Evolutionary conservation across 192 early-diverging fungal species (phyloP), one percentile per base, ranked within the genome.

Genomic region (Physocladia obscura): DNA sequence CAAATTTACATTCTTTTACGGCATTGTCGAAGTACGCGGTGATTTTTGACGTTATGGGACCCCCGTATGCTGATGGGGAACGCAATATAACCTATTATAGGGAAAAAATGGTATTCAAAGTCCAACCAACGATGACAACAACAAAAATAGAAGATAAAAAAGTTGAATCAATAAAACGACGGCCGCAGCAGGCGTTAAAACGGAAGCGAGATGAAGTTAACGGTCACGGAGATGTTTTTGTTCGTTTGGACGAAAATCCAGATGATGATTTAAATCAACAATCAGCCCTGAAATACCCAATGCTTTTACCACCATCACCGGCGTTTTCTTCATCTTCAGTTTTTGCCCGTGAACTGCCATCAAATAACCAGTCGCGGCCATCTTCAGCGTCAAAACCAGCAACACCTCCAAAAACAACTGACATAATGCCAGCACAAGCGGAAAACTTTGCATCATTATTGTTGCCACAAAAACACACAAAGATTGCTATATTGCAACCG

Each of bases 41-140:
- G 22, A 60, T 81, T 26, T 48, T 81, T 0, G 79, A 81, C 49
- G 76, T 81, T 22, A 80, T 81, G 57, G 79, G 79, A 6, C 65
- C 65, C 1, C 65, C 65, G 15, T 68, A 68, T 24, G 26, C 34
- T 13, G 5, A 19, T 38, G 65, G 65, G 6, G 50, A 57, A 36
- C 27, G 65, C n/a, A 52, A 68, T 21, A 57, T 68, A 19, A 68
- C 65, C 4, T 68, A 68, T 34, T 68, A 44, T n/a, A 44, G 11
- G 8, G 40, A 44, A 44, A 44, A 13, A 8, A n/a, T n/a, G n/a
- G 8, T n/a, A 44, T 13, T 44, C n/a, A 8, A n/a, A n/a, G 40
- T 44, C 8, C 8, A 8, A 44, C 40, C 40, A 44, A 44, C 40
- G 8, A n/a, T n/a, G n/a, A 13, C 40, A 44, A 13, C 40, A 44